Evolutionary conservation across 2,329 filamentous ascomycete species (phyloP).

Genomic region (Graphilbum ipis-grandicollis): DNA sequence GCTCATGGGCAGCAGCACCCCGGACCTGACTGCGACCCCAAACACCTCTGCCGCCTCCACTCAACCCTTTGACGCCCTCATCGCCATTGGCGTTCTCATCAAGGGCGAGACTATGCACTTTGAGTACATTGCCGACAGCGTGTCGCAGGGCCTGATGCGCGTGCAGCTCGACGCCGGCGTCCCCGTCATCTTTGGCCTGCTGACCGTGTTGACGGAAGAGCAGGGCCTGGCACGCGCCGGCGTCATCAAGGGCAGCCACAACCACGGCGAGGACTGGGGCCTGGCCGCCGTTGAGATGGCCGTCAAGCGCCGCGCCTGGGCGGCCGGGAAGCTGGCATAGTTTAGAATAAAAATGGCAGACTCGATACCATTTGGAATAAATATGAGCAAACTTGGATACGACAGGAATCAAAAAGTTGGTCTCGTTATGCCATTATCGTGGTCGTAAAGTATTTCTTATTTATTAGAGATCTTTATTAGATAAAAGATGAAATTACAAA

Average conservation of each 20-base stretch:
- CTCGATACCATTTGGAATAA: no score
- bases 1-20: constrained; percentile 51
- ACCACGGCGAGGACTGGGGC: constrained; percentile 96
- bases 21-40: constrained; percentile 45
- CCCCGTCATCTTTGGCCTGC: constrained; percentile 78
- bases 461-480: no score
- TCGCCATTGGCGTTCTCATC: constrained; percentile 90
- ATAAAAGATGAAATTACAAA: no score
- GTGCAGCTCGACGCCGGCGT: constrained; percentile 79
- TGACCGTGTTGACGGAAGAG: constrained; percentile 77
- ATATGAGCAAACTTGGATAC: no score
- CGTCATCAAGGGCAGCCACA: constrained; percentile 51
- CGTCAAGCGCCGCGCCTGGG: constrained; percentile 72
- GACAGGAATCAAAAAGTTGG: no score
- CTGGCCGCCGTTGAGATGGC: constrained; percentile 86
- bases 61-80: constrained; percentile 75
- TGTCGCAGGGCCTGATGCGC: constrained; percentile 84
- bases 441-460: no score
- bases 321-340: constrained; percentile 41
- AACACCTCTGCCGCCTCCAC: constrained; percentile 22
- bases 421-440: no score
- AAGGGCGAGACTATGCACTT: constrained; percentile 99
- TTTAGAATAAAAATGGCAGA: no score
- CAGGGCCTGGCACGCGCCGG: constrained; percentile 79
- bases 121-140: constrained; percentile 89